Evolutionary conservation across 2,329 filamentous ascomycete genomes (phyloP).

Genomic region (Dendrostoma leiphaemia): DNA sequence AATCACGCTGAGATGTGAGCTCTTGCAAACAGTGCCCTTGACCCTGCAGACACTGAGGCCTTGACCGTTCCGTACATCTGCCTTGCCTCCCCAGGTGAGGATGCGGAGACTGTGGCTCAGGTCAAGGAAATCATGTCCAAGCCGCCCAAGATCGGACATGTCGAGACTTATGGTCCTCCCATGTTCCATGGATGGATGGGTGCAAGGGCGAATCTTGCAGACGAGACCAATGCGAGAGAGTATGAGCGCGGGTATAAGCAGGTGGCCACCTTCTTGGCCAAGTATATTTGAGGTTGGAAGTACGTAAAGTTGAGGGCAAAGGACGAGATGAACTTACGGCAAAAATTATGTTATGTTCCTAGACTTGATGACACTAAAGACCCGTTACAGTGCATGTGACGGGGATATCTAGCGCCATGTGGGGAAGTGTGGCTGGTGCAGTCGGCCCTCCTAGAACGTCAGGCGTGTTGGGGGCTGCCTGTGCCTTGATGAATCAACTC

Average conservation of each 20-base stretch:
- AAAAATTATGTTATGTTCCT: too few species aligned
- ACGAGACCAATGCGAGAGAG: conserved; percentile 43
- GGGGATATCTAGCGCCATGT: neutral
- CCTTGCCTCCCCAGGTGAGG: conserved; percentile 50
- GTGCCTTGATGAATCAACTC: neutral
- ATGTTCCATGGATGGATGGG: conserved; percentile 62
- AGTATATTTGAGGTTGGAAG: conserved; percentile 27
- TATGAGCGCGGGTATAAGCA: conserved; percentile 49
- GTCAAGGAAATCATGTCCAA: conserved; percentile 41
- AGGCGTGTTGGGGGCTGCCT: neutral
- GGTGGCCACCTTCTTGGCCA: conserved; percentile 39
- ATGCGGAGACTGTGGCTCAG: conserved; percentile 38
- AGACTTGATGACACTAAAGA: too few species aligned
- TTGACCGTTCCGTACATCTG: conserved; percentile 46
- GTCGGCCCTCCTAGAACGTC: neutral
- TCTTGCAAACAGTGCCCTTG: conserved; percentile 26
- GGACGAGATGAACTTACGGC: neutral
- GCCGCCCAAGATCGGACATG: conserved; percentile 37
- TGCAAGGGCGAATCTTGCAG: conserved; percentile 45
- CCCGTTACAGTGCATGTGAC: neutral
- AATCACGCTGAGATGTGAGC: neutral
- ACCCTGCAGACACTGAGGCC: conserved; percentile 39
- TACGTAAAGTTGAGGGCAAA: neutral
- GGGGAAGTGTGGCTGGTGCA: conserved; percentile 17
- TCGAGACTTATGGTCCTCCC: conserved; percentile 44